Percentiles rank a stretch among this genome's conserved stretches.
Evolutionary conservation across 2,329 filamentous ascomycete species (phyloP).

Genomic region (Chaetomium olivaceum): DNA sequence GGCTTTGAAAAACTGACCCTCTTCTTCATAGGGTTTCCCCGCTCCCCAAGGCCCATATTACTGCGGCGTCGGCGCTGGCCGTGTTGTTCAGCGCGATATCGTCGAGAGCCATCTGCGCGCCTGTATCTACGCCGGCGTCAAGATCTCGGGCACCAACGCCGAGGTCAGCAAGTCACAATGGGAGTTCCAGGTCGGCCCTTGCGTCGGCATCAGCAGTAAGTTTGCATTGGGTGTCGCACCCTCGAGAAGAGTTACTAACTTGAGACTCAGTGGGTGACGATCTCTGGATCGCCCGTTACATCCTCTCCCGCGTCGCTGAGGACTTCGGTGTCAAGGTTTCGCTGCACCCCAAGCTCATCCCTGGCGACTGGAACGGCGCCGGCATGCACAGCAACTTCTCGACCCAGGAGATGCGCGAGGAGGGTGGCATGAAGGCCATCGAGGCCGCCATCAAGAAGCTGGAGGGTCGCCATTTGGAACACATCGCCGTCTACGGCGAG

Average conservation of each 20-base stretch:
- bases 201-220: slow-evolving; percentile 78
- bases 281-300: slow-evolving; percentile 90
- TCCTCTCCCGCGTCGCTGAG: slow-evolving; percentile 80
- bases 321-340: slow-evolving; percentile 97
- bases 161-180: slow-evolving; percentile 90
- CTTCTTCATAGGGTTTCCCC: slow-evolving; percentile 53
- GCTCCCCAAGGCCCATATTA: slow-evolving; percentile 88
- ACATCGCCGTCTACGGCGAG: slow-evolving; percentile 89
- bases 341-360: slow-evolving; percentile 92
- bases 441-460: slow-evolving; percentile 84
- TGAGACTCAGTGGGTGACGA: slow-evolving; percentile 76
- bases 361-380: slow-evolving; percentile 93
- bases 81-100: slow-evolving; percentile 97
- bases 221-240: slow-evolving; percentile 27
- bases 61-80: slow-evolving; percentile 96
- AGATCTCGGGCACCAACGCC: slow-evolving; percentile 97
- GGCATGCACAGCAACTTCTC: slow-evolving; percentile 95
- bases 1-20: neutral
- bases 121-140: slow-evolving; percentile 83
- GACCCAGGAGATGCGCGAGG: slow-evolving; percentile 80
- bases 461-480: slow-evolving; percentile 74
- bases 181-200: slow-evolving; percentile 97
- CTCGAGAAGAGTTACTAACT: neutral
- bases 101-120: slow-evolving; percentile 78
- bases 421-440: slow-evolving; percentile 95